Evolutionary conservation across 148 eudicot species (phyloP), one percentile per base, ranked within the genome.

Genomic region (Camellia sinensis): DNA sequence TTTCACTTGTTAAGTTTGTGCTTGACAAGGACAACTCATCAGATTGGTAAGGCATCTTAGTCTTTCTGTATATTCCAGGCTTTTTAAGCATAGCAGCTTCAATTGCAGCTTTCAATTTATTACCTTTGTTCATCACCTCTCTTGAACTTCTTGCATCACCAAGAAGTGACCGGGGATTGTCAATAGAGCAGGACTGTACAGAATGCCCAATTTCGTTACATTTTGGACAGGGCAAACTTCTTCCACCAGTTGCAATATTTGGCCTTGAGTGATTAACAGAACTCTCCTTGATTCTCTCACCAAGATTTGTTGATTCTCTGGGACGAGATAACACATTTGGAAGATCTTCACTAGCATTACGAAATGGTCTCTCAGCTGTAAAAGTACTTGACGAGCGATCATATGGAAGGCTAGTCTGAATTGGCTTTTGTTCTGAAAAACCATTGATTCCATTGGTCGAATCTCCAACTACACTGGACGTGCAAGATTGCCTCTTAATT

Each of bases 41-140:
- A 66, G 89, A 77, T 77, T 88, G 94, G 73, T 87, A 91, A 29
- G 83, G 63, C 73, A 73, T 83, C 83, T 83, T 92, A 71, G 76
- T 86, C 84, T 87, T 92, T 74, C 86, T 83, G 50, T 79, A 84
- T 71, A 94, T 87, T 68, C 88, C 91, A 65, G 91, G 93, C 83
- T 87, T 94, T 87, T 90, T 94, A 70, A 89, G 94, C 91, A 90
- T 81, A 45, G 97, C 97, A 2, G 94, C 98, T 80, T 92, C 92
- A 84, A 94, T 92, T 14, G 98, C 98, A 86, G 91, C 96, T 82
- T 92, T 94, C 76, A 94, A 83, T 61, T 84, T 87, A 83, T 91
- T 89, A 79, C 85, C 92, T 82, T 84, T 87, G 75, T 84, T 83
- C 50, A 74, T 48, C 68, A 79, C 88, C 73, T 86, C 97, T 81